Evolutionary conservation across 2,329 filamentous ascomycete genomes (phyloP), one percentile per base, ranked within the genome.

Genomic region (Aspergillus felis): DNA sequence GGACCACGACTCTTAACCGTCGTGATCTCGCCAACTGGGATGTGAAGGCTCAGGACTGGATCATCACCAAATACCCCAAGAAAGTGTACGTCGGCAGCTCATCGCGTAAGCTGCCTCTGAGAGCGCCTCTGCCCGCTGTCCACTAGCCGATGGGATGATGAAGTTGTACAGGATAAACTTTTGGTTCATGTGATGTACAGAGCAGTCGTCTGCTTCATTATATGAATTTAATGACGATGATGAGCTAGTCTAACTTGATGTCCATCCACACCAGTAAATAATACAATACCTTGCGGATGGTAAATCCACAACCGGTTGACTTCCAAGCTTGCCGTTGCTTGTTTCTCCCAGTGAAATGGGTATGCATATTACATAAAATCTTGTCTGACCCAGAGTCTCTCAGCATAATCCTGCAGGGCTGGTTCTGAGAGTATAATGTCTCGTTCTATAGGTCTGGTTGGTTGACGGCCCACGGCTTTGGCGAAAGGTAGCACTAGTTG

Each of bases 11-110:
- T 17, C 75, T 97, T 55, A 92, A 87, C 5, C 83, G 92, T 42
- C 86, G 91, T 56, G 93, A 97, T 69, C 65, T 97, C 56, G 91
- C 88, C 71, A 94, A 92, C 78, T 97, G 93, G 92, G 90, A 96
- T 64, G 78, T 84, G 0, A 80, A 70, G 1, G 72, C 77, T n/a
- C 92, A 97, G 80, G 87, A 97, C 79, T 97, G 93, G 92, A 83
- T 91, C 49, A 78, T 87, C 54, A 79, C 77, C 29, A 66, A 76
- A 24, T 79, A 84, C 64, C 74, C 79, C 53, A 86, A 86, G 79
- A 85, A 77, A 57, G 79, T 85, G 44, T 83, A 82, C 61, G 84
- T 87, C 5, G 85, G 85, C 27, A 79, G 76, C 61, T 84, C 81
- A 3, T 85, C 82, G 57, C 78, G 84, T 64, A 85, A 82, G 56